phyloP scores from a whole-genome alignment of 73 alveolate species.

The Tetrahymena malaccensis region DNA sequence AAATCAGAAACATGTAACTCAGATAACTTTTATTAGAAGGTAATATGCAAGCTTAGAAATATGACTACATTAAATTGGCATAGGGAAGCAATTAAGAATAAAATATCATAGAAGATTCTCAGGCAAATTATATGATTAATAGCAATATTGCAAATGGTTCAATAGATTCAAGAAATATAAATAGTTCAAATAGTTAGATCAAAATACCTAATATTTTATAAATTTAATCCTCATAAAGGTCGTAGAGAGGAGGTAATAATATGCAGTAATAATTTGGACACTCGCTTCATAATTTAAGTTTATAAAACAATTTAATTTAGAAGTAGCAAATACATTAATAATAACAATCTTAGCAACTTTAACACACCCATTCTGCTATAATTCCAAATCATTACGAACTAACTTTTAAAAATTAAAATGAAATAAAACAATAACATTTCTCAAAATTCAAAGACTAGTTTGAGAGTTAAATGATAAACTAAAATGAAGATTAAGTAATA shows the following conservation, averaged over 20 bases:
- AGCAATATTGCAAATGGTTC: background rate
- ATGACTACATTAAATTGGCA: background rate
- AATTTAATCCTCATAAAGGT: background rate
- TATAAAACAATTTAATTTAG: too few species aligned
- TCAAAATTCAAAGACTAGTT: background rate
- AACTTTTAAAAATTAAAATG: background rate
- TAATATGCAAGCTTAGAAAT: background rate
- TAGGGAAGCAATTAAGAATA: background rate
- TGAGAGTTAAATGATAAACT: background rate
- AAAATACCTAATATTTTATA: too few species aligned
- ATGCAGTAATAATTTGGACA: background rate
- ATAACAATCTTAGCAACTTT: background rate
- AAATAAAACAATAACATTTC: background rate
- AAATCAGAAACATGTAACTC: background rate
- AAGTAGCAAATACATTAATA: background rate
- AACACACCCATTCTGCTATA: background rate
- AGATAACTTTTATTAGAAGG: background rate
- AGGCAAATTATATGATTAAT: background rate
- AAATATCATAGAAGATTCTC: background rate
- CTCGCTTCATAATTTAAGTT: background rate
- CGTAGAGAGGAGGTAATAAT: background rate
- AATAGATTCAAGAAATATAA: background rate
- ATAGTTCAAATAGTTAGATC: too few species aligned
- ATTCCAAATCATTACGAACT: background rate
- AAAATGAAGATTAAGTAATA: background rate